Percentiles rank a stretch among this genome's conserved stretches.
Conservation (phyloP, 73 alveolate species). For the Halteria grandinella region DNA sequence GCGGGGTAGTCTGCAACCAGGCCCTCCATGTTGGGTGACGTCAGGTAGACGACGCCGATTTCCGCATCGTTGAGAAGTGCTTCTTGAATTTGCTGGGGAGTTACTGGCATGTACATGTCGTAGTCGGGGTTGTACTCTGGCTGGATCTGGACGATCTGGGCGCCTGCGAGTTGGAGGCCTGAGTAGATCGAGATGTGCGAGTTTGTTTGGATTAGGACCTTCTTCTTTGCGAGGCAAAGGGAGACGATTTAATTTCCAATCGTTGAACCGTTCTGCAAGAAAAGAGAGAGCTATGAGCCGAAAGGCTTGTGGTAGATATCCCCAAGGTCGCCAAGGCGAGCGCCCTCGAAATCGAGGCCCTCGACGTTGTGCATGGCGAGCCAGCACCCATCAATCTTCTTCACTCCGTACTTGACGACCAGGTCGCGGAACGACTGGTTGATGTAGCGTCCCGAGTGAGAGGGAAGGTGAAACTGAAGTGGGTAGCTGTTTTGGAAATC, state of each 20-base stretch:
- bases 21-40: conserved; percentile 56
- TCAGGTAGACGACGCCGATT: conserved; percentile 27
- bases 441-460: conserved; percentile 18
- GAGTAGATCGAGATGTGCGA: conserved; percentile 51
- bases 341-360: conserved; percentile 39
- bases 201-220: conserved; percentile 49
- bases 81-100: conserved; percentile 22
- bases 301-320: conserved; percentile 45
- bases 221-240: conserved; percentile 39
- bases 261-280: conserved; percentile 46
- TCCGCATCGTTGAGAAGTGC: conserved; percentile 39
- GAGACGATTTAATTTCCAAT: conserved; percentile 47
- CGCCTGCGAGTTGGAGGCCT: conserved; percentile 38
- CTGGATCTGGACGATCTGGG: conserved; percentile 16
- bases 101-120: conserved; percentile 46
- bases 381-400: conserved; percentile 47
- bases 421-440: neutral
- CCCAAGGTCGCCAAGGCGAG: conserved; percentile 49
- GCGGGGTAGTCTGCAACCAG: conserved; percentile 17
- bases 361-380: conserved; percentile 39
- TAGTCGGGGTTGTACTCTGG: conserved; percentile 46
- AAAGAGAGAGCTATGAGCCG: conserved; percentile 44
- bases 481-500: conserved; percentile 31
- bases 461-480: conserved; percentile 34
- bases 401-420: conserved; percentile 20